A percentile compares a stretch with the other conserved stretches of the same genome.
phyloP scores from a whole-genome alignment of 345 rosid species.

The Lepidium didymum region DNA sequence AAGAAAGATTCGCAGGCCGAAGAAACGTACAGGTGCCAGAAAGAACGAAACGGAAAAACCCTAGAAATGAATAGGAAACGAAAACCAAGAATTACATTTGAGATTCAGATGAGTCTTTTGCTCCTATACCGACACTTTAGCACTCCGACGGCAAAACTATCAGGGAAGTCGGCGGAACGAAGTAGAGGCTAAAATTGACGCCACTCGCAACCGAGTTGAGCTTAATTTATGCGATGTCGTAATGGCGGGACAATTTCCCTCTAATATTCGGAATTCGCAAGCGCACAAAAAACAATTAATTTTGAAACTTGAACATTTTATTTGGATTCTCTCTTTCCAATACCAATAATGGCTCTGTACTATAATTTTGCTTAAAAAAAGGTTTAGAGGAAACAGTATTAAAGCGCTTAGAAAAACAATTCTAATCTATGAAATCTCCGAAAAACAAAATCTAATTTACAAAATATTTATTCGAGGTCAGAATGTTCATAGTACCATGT shows the following conservation, averaged over 20 bases:
- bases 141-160: not conserved
- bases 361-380: not conserved
- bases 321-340: not conserved
- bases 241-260: slow-evolving; percentile 33
- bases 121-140: too few species aligned
- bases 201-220: not conserved
- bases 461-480: slow-evolving; percentile 8
- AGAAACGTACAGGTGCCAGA: not conserved
- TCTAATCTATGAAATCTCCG: too few species aligned
- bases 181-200: not conserved
- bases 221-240: not conserved
- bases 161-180: not conserved
- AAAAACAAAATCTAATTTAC: slow-evolving; percentile 15
- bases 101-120: not conserved
- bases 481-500: not conserved
- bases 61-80: slow-evolving; percentile 13
- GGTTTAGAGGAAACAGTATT: not conserved
- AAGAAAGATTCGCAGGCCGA: not conserved
- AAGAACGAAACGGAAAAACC: slow-evolving; percentile 18
- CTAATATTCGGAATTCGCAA: not conserved
- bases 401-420: too few species aligned
- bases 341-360: not conserved
- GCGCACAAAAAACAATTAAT: not conserved
- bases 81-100: not conserved
- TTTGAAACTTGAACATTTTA: not conserved